These are phyloP conservation scores for Pterothamnion heteromorphum DNA, from an alignment of 31 red algal genomes.

Conservation along the genomic window DNA sequence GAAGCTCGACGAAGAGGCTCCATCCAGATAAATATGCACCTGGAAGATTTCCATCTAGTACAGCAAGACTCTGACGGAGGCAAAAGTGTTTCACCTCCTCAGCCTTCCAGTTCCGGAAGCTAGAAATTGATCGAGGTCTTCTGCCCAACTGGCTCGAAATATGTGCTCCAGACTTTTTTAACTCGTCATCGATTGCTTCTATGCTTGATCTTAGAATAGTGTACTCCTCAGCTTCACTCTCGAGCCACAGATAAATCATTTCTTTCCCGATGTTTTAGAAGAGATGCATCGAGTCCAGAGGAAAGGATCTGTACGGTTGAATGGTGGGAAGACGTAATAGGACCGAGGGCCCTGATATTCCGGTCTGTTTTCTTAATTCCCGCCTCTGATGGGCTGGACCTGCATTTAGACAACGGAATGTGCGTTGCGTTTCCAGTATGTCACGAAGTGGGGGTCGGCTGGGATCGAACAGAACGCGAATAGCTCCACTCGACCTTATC, in stretches of 20 bases:
- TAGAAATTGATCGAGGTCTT: not conserved
- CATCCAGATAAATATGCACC: not conserved
- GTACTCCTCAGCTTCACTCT: not conserved
- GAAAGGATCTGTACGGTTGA: conserved; percentile 38
- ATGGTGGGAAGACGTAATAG: conserved; percentile 27
- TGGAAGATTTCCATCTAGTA: conserved; percentile 25
- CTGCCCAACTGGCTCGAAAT: conserved; percentile 13
- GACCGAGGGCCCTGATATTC: not conserved
- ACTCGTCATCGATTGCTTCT: not conserved
- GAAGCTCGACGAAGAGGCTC: conserved; percentile 3
- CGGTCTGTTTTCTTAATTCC: too few relatives aligned
- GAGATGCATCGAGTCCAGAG: conserved; percentile 33
- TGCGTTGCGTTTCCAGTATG: too few relatives aligned
- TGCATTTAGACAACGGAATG: too few relatives aligned
- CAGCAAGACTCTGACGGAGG: not conserved
- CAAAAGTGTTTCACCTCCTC: conserved; percentile 39
- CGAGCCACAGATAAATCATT: not conserved
- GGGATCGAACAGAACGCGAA: not conserved
- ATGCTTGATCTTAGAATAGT: not conserved
- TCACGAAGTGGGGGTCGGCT: not conserved
- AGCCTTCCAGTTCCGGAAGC: not conserved
- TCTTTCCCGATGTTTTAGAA: conserved; percentile 46
- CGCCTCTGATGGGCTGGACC: too few relatives aligned
- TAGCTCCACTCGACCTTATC: not conserved
- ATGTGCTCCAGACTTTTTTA: not conserved